These are phyloP conservation scores for Oryza coarctata DNA, from an alignment of 176 grass and related monocot genomes.

Conservation along the genomic window DNA sequence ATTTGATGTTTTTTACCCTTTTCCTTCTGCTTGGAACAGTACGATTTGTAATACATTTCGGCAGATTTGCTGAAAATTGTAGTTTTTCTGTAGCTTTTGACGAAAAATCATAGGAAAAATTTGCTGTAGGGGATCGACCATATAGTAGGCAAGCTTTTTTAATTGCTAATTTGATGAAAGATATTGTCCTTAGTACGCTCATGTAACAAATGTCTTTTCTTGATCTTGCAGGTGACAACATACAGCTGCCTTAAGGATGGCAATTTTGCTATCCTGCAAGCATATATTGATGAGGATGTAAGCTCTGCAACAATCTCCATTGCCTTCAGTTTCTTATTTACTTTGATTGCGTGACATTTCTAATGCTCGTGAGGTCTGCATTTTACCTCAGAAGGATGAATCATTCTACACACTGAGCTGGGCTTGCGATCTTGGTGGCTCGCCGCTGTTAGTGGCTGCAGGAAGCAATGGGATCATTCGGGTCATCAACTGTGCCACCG, in stretches of 20 bases:
- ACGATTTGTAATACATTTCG: neutral
- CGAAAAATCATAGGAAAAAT: neutral
- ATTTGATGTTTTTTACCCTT: neutral
- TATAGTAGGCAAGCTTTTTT: neutral
- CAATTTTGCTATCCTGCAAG: constrained; percentile 69
- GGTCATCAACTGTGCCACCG: constrained; percentile 71
- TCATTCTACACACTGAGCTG: constrained; percentile 94
- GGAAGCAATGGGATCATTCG: constrained; percentile 77
- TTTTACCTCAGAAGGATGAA: constrained; percentile 71
- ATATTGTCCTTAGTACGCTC: neutral
- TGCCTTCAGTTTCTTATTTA: constrained; percentile 4
- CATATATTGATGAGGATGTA: constrained; percentile 89
- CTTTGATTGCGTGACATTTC: constrained; percentile 14
- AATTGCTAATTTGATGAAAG: neutral
- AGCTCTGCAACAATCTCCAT: constrained; percentile 9
- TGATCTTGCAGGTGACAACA: constrained; percentile 69
- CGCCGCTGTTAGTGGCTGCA: constrained; percentile 78
- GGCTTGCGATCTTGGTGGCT: constrained; percentile 63
- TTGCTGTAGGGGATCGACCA: neutral
- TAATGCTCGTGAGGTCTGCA: constrained; percentile 7
- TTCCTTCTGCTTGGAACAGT: neutral
- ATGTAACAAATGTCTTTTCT: neutral
- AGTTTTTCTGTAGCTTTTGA: constrained; percentile 1
- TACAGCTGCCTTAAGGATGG: constrained; percentile 84
- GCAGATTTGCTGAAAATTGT: neutral